Conservation (phyloP, 2,329 filamentous ascomycete genomes). For the Neoarthrinium moseri region DNA sequence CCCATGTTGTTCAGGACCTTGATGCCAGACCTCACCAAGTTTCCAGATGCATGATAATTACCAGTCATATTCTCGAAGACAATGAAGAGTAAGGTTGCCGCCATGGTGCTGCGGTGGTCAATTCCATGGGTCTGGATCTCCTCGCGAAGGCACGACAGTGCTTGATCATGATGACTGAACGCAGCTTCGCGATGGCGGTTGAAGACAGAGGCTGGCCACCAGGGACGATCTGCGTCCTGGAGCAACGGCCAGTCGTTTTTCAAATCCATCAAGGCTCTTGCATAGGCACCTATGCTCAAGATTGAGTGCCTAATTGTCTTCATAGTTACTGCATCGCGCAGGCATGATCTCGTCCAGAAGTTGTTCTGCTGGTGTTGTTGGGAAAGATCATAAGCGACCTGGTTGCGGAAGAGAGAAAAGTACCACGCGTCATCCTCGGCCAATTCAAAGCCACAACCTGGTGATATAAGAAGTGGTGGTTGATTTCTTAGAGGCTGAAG, state of each 20-base stretch:
- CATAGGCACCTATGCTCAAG: constrained; percentile 25
- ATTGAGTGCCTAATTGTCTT: constrained; percentile 23
- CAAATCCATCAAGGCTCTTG: constrained; percentile 23
- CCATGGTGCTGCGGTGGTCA: constrained; percentile 21
- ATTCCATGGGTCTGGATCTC: constrained; percentile 18
- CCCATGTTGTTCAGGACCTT: constrained; percentile 21
- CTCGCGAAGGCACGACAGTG: constrained; percentile 19
- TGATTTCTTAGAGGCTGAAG: constrained; percentile 5
- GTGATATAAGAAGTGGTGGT: constrained; percentile 11
- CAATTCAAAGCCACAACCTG: constrained; percentile 17
- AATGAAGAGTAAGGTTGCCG: constrained; percentile 25
- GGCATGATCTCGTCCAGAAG: constrained; percentile 22
- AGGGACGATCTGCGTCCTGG: constrained; percentile 13
- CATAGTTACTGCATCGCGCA: constrained; percentile 22
- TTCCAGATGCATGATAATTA: constrained; percentile 25
- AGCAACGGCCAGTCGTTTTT: constrained; percentile 13
- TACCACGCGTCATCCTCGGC: constrained; percentile 23
- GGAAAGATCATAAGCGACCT: constrained; percentile 21
- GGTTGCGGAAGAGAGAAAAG: constrained; percentile 20
- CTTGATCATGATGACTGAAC: constrained; percentile 23
- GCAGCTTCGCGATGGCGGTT: constrained; percentile 24
- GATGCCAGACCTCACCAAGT: constrained; percentile 23
- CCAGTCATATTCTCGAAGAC: constrained; percentile 28
- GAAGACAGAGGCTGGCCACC: constrained; percentile 18
- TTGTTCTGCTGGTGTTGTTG: constrained; percentile 18